Base-by-base conservation (phyloP, 441 rosid genomes). In the Syzygium malaccense region DNA sequence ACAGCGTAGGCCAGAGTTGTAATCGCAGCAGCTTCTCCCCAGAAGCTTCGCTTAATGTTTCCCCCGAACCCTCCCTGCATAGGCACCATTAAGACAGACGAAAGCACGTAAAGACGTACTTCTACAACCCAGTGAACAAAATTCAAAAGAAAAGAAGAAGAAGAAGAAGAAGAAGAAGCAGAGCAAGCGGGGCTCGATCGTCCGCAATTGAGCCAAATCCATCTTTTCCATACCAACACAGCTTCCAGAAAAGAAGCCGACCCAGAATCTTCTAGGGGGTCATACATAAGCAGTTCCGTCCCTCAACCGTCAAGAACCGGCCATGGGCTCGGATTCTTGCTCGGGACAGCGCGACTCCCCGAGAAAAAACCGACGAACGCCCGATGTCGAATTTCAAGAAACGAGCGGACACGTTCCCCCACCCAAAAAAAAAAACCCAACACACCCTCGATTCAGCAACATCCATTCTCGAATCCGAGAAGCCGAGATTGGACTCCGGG, bases 1-100 rank as follows among this genome's bases (percentile, higher is more conserved):
- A 86, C 87, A 89, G 90, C 37, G 92, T 92, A 93, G 95, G 99
- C 98, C 99, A 97, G 98, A 95, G 95, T 94, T 93, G 91, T 90
- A 88, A 49, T 8, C 64, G 78, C 91, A 88, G 86, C 93, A 93
- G 95, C 97, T 94, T 93, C 95, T 91, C 90, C 87, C 92, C 88
- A 86, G 93, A 94, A 93, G 95, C 95, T 90, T 90, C 92, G 86
- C 87, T 4, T 3, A 86, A 89, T 60, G 88, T 85, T 62, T 85
- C 86, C 87, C 55, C 68, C 75, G 68, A 85, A 49, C 54, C 87
- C 75, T n/a, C 83, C 90, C 94, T 91, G 89, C 87, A 32, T n/a
- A 86, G 48, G 55, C 56, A n/a, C 33, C 32, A 64, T 4, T 2
- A 62, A 48, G 75, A 66, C 53, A 68, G 37, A 66, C 80, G 28